phyloP scores from a whole-genome alignment of 352 stramenopile species.

The Phytophthora parvispora region DNA sequence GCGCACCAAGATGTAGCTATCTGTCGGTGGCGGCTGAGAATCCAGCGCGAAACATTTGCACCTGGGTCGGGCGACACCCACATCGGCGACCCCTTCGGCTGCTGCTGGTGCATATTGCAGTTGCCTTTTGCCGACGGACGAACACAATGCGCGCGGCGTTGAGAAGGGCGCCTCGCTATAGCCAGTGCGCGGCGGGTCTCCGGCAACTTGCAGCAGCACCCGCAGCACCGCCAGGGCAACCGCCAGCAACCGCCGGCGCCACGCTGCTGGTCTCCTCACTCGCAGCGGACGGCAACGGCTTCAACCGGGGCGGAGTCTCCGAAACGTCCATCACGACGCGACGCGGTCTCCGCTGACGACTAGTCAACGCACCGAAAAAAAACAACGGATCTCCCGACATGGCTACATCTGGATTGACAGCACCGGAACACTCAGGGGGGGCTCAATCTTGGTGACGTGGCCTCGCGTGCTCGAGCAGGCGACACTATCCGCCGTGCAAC shows the following conservation, averaged over 20 bases:
- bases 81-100: background rate
- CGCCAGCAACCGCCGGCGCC: background rate
- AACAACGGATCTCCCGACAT: constrained; percentile 12
- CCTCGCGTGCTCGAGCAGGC: no score
- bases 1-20: background rate
- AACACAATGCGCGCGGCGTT: constrained; percentile 3
- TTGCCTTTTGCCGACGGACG: background rate
- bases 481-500: no score
- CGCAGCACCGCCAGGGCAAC: no score
- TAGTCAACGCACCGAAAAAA: background rate
- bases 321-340: constrained; percentile 10
- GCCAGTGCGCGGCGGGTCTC: background rate
- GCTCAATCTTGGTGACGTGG: background rate
- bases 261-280: constrained; percentile 4
- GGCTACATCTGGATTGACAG: constrained; percentile 13
- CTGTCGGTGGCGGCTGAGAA: background rate
- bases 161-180: constrained; percentile 5
- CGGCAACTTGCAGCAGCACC: background rate
- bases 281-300: background rate
- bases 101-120: background rate
- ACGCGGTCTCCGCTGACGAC: background rate
- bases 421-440: background rate
- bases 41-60: constrained; percentile 1
- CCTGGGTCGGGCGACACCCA: background rate
- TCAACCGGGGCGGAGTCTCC: background rate